phyloP scores from a whole-genome alignment of 306 rosid species.

The Dicorynia guianensis region DNA sequence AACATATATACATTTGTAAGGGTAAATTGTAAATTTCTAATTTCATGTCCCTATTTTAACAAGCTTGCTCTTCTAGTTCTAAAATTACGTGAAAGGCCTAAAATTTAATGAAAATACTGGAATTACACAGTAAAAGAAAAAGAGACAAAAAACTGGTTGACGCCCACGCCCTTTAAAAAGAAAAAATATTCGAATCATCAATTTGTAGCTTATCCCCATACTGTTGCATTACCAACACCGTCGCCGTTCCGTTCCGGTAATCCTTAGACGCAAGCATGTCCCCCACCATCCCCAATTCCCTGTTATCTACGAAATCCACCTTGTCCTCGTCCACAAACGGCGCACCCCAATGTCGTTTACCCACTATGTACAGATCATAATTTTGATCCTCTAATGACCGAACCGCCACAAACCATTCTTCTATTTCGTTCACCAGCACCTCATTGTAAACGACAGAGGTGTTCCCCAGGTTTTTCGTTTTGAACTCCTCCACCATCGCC shows the following conservation, averaged over 20 bases:
- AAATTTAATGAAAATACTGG: no score
- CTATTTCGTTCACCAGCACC: background rate
- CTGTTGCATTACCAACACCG: background rate
- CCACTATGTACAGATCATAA: background rate
- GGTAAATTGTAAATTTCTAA: no score
- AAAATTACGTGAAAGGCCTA: no score
- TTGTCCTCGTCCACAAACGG: background rate
- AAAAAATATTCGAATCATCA: no score
- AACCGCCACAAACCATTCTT: background rate
- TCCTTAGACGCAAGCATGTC: background rate
- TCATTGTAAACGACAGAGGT: background rate
- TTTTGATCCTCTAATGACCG: background rate
- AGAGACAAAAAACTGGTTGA: no score
- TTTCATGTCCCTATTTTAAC: no score
- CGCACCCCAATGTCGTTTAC: background rate
- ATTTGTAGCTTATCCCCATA: background rate
- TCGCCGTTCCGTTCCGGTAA: background rate
- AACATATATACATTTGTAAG: no score
- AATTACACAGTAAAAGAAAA: no score
- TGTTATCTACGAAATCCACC: background rate
- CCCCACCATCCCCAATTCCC: background rate
- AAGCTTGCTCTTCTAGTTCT: no score
- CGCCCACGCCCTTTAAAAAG: no score
- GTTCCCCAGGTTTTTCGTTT: background rate
- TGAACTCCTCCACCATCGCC: background rate